Percentiles rank a stretch among this genome's conserved stretches.
Conservation (phyloP, 805 yeast genomes). For the Candida ascalaphidarum region DNA sequence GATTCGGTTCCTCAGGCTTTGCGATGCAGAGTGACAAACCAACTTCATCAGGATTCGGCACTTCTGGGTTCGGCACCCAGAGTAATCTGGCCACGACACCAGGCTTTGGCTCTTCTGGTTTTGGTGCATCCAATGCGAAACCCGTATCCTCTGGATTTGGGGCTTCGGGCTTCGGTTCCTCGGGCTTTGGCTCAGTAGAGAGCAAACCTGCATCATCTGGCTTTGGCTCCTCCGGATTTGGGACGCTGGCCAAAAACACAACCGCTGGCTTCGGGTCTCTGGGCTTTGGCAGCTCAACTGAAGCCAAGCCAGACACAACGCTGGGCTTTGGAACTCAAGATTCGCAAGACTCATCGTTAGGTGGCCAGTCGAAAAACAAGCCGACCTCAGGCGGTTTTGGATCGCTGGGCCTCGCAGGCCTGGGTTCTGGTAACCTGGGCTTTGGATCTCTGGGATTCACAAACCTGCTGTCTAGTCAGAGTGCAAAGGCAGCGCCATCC, state of each 20-base stretch:
- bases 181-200: slow-evolving; percentile 2
- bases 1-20: slow-evolving; percentile 1
- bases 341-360: too few species aligned
- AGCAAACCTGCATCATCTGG: slow-evolving; percentile 4
- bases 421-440: slow-evolving; percentile 3
- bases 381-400: too few species aligned
- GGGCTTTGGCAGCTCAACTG: slow-evolving; percentile 6
- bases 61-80: slow-evolving; percentile 1
- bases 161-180: neutral
- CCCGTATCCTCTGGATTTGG: neutral
- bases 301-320: neutral
- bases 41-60: slow-evolving; percentile 1
- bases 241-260: slow-evolving; percentile 1
- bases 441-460: too few species aligned
- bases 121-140: slow-evolving; percentile 1
- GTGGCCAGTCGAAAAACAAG: too few species aligned
- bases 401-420: slow-evolving; percentile 1
- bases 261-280: slow-evolving; percentile 2
- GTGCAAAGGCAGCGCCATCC: too few species aligned
- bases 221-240: slow-evolving; percentile 8
- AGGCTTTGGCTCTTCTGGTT: slow-evolving; percentile 1
- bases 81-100: neutral
- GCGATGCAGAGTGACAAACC: slow-evolving; percentile 1
- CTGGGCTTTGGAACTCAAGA: neutral
- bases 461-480: too few species aligned